These are phyloP conservation scores for Candida tropicalis DNA, from an alignment of 1,139 yeast species.

Conservation along the genomic window DNA sequence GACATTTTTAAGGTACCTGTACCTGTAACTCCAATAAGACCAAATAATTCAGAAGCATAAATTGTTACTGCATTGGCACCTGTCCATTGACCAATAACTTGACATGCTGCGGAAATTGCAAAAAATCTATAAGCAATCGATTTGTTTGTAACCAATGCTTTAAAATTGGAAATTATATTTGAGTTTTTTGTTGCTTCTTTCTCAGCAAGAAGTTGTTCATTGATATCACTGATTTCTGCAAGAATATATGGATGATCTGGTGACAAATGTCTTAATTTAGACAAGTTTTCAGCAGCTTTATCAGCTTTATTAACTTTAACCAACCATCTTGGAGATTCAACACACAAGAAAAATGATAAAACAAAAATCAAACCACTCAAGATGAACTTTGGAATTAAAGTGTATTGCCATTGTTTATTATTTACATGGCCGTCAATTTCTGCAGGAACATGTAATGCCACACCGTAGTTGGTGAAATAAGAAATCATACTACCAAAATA, in stretches of 20 bases:
- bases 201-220: slow-evolving; percentile 46
- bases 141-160: slow-evolving; percentile 36
- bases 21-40: slow-evolving; percentile 48
- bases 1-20: slow-evolving; percentile 45
- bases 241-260: slow-evolving; percentile 52
- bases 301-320: slow-evolving; percentile 40
- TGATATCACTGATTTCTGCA: slow-evolving; percentile 55
- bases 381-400: slow-evolving; percentile 40
- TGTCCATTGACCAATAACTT: slow-evolving; percentile 61
- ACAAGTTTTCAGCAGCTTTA: slow-evolving; percentile 36
- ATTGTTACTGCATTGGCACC: slow-evolving; percentile 68
- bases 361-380: slow-evolving; percentile 46
- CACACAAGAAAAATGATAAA: slow-evolving; percentile 36
- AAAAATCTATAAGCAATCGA: slow-evolving; percentile 50
- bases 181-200: slow-evolving; percentile 33
- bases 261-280: slow-evolving; percentile 52
- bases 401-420: slow-evolving; percentile 41
- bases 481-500: slow-evolving; percentile 56
- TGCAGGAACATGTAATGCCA: slow-evolving; percentile 33
- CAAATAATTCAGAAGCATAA: slow-evolving; percentile 58
- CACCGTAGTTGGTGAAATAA: slow-evolving; percentile 51
- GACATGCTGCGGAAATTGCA: slow-evolving; percentile 43
- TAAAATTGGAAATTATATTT: slow-evolving; percentile 26
- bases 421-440: slow-evolving; percentile 16
- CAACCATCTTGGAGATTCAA: slow-evolving; percentile 52